Evolutionary conservation across 345 rosid genomes (phyloP).

Genomic region (Salix arbutifolia): DNA sequence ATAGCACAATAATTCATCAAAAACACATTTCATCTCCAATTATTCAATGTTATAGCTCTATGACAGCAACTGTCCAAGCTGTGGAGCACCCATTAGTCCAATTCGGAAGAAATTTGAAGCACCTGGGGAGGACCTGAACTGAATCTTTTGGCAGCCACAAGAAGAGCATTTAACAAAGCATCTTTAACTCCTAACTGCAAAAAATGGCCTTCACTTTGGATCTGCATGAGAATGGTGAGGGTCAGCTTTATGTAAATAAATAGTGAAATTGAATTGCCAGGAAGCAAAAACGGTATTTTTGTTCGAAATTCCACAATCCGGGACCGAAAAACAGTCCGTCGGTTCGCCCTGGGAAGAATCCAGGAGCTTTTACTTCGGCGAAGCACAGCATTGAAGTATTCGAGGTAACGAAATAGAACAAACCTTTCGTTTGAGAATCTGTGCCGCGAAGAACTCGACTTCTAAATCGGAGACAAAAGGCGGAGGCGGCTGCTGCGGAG

Average conservation of each 20-base stretch:
- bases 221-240: slow-evolving; percentile 36
- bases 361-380: too few species aligned
- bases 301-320: too few species aligned
- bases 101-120: slow-evolving; percentile 19
- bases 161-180: slow-evolving; percentile 76
- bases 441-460: slow-evolving; percentile 89
- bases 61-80: neutral
- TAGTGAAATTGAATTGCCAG: neutral
- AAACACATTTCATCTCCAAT: neutral
- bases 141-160: slow-evolving; percentile 76
- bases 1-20: slow-evolving; percentile 9
- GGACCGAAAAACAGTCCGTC: too few species aligned
- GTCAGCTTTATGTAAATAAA: neutral
- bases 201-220: slow-evolving; percentile 77
- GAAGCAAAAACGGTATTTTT: neutral
- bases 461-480: slow-evolving; percentile 55
- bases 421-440: slow-evolving; percentile 97
- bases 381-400: neutral
- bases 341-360: too few species aligned
- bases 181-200: slow-evolving; percentile 67
- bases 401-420: neutral
- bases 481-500: neutral
- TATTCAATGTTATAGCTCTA: neutral
- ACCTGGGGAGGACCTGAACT: slow-evolving; percentile 95
- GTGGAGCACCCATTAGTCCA: slow-evolving; percentile 1